Conservation (phyloP, 257 asterid genomes). For the Salvia rosmarinus region DNA sequence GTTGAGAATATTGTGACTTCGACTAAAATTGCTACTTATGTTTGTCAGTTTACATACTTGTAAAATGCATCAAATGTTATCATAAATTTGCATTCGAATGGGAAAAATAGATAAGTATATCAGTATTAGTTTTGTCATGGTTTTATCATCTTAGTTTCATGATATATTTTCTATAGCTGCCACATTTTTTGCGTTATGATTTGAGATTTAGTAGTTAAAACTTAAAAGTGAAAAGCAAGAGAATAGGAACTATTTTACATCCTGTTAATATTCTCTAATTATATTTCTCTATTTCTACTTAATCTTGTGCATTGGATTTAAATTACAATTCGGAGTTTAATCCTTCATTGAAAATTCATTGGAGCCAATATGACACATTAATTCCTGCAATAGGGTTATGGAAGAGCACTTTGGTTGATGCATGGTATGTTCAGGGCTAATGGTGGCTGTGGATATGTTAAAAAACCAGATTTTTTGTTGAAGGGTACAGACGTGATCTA, state of each 20-base stretch:
- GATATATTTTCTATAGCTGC: neutral
- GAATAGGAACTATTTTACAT: neutral
- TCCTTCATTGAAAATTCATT: no score
- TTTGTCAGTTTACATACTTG: neutral
- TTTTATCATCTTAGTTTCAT: no score
- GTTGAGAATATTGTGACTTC: neutral
- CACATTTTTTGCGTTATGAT: neutral
- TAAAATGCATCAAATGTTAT: neutral
- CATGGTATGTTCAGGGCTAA: constrained; percentile 56
- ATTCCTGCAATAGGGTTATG: constrained; percentile 43
- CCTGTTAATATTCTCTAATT: no score
- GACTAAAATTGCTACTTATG: constrained; percentile 3
- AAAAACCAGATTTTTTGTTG: constrained; percentile 47
- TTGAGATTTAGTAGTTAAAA: neutral
- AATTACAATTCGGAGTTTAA: neutral
- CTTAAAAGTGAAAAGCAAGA: neutral
- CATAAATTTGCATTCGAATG: neutral
- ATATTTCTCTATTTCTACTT: no score
- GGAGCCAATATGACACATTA: neutral
- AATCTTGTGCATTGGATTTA: neutral
- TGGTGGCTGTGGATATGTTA: constrained; percentile 55
- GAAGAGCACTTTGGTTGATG: constrained; percentile 53
- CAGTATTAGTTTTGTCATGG: no score
- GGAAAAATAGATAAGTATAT: neutral
- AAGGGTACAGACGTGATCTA: constrained; percentile 33